Percentiles rank a stretch among this genome's conserved stretches.
Conservation (phyloP, 768 basidiomycete genomes). For the Dentipellis sp. region DNA sequence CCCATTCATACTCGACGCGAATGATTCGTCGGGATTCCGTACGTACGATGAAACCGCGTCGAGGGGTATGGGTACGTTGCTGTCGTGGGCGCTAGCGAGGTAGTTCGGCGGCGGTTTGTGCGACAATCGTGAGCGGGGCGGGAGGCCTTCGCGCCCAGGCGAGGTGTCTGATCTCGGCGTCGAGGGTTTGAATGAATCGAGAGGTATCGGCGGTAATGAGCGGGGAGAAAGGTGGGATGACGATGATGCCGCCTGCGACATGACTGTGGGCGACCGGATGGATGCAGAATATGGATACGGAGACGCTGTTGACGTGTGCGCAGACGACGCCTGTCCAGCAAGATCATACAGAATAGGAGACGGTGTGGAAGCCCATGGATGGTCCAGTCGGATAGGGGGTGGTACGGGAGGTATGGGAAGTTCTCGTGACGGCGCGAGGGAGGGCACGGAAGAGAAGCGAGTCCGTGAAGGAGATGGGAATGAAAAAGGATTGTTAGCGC, state of each 20-base stretch:
- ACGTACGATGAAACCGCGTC: background rate
- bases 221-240: background rate
- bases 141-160: background rate
- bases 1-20: background rate
- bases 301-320: background rate
- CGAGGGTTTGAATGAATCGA: background rate
- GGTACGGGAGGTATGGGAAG: background rate
- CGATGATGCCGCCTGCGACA: background rate
- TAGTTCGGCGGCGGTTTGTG: constrained; percentile 8
- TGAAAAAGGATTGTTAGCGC: background rate
- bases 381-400: background rate
- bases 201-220: background rate
- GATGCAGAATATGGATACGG: background rate
- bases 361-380: background rate
- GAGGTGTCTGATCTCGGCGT: background rate
- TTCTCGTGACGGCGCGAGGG: background rate
- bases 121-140: background rate
- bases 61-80: background rate
- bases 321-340: background rate
- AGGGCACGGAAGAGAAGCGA: background rate
- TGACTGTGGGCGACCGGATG: background rate
- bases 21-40: background rate
- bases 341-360: background rate
- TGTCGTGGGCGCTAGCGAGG: background rate
- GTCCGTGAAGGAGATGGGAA: background rate